phyloP scores from a whole-genome alignment of 495 filamentous ascomycete species.

The Gamarada debralockiae region DNA sequence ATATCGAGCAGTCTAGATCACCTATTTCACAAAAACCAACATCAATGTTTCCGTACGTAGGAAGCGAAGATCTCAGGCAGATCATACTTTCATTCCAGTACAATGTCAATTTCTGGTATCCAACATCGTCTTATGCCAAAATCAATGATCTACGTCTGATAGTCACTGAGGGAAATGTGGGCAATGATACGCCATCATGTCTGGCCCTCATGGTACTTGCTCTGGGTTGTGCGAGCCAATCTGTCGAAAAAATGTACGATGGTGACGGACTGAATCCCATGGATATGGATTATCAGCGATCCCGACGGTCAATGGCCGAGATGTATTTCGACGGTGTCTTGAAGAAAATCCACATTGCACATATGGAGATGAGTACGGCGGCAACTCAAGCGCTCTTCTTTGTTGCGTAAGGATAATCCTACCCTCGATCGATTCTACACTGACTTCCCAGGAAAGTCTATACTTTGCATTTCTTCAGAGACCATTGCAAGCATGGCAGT shows the following conservation, averaged over 20 bases:
- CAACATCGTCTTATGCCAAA: constrained; percentile 24
- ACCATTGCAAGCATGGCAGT: constrained; percentile 33
- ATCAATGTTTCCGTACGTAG: constrained; percentile 30
- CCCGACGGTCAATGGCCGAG: constrained; percentile 25
- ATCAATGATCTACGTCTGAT: constrained; percentile 17
- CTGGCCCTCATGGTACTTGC: constrained; percentile 31
- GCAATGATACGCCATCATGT: constrained; percentile 23
- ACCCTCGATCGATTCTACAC: neutral
- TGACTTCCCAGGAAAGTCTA: constrained; percentile 17
- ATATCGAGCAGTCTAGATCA: constrained; percentile 27
- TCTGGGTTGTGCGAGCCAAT: constrained; percentile 29
- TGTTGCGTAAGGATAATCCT: constrained; percentile 21
- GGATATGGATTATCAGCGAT: constrained; percentile 10
- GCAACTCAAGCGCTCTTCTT: constrained; percentile 35
- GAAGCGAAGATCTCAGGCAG: constrained; percentile 31
- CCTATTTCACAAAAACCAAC: constrained; percentile 15
- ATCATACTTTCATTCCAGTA: constrained; percentile 31
- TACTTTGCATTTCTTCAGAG: constrained; percentile 34
- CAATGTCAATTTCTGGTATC: constrained; percentile 36
- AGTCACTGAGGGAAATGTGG: constrained; percentile 16
- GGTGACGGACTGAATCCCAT: constrained; percentile 1
- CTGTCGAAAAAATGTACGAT: constrained; percentile 13
- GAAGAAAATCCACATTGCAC: constrained; percentile 28
- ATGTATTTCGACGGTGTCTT: constrained; percentile 31
- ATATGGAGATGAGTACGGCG: constrained; percentile 29